phyloP scores from a whole-genome alignment of 176 grass and related monocot species.

The Saccharum officinarum region DNA sequence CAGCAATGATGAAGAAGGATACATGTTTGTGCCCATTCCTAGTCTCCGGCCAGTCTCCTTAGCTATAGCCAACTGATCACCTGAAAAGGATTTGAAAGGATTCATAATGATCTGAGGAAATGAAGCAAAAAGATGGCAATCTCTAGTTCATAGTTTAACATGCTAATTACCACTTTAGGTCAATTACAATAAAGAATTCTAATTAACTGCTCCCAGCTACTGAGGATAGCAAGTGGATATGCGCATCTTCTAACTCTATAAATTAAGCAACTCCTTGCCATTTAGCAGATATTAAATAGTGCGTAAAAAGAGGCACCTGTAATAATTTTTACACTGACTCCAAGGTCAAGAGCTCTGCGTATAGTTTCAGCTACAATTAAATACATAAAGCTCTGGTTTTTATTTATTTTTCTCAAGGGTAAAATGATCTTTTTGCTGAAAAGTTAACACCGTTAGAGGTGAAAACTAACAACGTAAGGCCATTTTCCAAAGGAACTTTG shows the following conservation, averaged over 20 bases:
- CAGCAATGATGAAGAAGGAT: conserved; percentile 61
- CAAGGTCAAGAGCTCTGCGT: conserved; percentile 60
- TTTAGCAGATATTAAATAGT: conserved; percentile 8
- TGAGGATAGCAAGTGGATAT: not conserved
- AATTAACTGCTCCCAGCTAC: conserved; percentile 17
- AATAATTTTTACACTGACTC: conserved; percentile 75
- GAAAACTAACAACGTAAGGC: no score
- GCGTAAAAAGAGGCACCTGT: conserved; percentile 43
- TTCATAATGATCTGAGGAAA: not conserved
- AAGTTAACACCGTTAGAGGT: no score
- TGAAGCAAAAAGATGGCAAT: conserved; percentile 11
- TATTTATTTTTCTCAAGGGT: no score
- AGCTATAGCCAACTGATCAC: conserved; percentile 71
- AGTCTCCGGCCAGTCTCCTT: conserved; percentile 65
- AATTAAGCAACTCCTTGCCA: conserved; percentile 10
- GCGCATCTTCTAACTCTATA: not conserved
- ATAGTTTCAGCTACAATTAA: conserved; percentile 76
- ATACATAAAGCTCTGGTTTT: no score
- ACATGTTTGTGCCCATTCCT: conserved; percentile 71
- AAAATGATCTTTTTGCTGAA: no score
- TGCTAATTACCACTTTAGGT: not conserved
- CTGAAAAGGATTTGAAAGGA: conserved; percentile 37
- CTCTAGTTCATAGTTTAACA: not conserved
- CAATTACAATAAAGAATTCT: conserved; percentile 18
- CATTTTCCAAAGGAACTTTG: no score